phyloP scores from a whole-genome alignment of 2,329 filamentous ascomycete species.

The Xylaria sp. region DNA sequence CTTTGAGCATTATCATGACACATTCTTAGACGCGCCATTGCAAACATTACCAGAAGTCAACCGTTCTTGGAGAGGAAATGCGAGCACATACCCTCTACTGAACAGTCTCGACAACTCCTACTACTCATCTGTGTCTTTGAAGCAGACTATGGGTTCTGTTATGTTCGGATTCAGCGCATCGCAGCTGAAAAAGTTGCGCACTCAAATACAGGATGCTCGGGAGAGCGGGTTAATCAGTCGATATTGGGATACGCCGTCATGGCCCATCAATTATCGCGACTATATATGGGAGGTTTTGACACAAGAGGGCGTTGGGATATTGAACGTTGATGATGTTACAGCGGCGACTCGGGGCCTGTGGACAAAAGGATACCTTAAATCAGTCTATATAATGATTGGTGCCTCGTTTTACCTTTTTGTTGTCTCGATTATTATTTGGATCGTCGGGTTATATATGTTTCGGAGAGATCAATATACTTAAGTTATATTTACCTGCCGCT shows the following conservation, averaged over 20 bases:
- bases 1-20: conserved; percentile 1
- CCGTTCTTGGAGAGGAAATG: background rate
- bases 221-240: conserved; percentile 66
- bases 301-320: conserved; percentile 66
- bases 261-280: conserved; percentile 67
- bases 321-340: conserved; percentile 72
- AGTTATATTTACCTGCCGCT: too few relatives aligned
- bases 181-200: conserved; percentile 61
- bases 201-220: conserved; percentile 64
- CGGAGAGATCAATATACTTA: background rate
- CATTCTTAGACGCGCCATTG: conserved; percentile 9
- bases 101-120: conserved; percentile 50
- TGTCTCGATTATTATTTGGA: background rate
- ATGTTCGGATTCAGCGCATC: conserved; percentile 37
- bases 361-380: background rate
- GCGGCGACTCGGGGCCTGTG: conserved; percentile 47
- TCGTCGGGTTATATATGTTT: background rate
- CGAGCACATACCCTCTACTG: background rate
- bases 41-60: background rate
- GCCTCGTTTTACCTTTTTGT: background rate
- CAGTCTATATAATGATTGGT: background rate
- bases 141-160: conserved; percentile 7
- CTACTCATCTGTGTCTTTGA: conserved; percentile 10
- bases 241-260: conserved; percentile 72
- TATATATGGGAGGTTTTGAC: conserved; percentile 66